Conservation (phyloP, 2,329 filamentous ascomycete species). For the Venturia asperata region DNA sequence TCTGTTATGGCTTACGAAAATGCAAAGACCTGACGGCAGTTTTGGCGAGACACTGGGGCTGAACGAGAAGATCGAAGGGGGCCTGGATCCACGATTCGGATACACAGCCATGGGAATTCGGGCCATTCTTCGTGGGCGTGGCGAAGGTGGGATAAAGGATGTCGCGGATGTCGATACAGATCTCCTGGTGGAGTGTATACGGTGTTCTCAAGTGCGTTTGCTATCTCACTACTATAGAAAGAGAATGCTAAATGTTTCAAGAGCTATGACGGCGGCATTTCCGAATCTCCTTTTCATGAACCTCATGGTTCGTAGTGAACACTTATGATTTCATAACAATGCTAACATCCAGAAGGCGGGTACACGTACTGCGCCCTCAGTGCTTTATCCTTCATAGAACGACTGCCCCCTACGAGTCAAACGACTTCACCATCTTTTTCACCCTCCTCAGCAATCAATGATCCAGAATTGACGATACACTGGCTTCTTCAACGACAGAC, state of each 20-base stretch:
- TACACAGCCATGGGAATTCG: slow-evolving; percentile 76
- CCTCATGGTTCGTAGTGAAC: slow-evolving; percentile 58
- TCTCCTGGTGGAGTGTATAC: slow-evolving; percentile 62
- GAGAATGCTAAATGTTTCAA: slow-evolving; percentile 35
- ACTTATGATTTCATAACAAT: not conserved
- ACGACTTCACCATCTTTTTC: not conserved
- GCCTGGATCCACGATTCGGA: slow-evolving; percentile 78
- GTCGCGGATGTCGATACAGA: slow-evolving; percentile 69
- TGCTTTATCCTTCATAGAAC: slow-evolving; percentile 67
- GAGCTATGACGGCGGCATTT: slow-evolving; percentile 77
- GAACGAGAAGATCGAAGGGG: slow-evolving; percentile 59
- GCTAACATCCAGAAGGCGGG: slow-evolving; percentile 52
- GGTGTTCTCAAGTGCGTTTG: slow-evolving; percentile 45
- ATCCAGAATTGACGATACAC: slow-evolving; percentile 35
- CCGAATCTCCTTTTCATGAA: slow-evolving; percentile 70
- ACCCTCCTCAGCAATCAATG: slow-evolving; percentile 26
- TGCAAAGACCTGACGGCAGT: slow-evolving; percentile 81
- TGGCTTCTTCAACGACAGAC: slow-evolving; percentile 46
- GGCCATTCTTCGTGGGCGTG: slow-evolving; percentile 67
- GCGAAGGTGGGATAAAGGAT: slow-evolving; percentile 47
- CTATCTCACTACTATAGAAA: not conserved
- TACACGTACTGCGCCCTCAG: slow-evolving; percentile 85
- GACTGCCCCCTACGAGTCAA: slow-evolving; percentile 36
- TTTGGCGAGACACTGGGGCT: slow-evolving; percentile 76
- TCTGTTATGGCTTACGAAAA: slow-evolving; percentile 62